phyloP scores from a whole-genome alignment of 805 yeast species.

The Saccharomycopsis guyanensis region DNA sequence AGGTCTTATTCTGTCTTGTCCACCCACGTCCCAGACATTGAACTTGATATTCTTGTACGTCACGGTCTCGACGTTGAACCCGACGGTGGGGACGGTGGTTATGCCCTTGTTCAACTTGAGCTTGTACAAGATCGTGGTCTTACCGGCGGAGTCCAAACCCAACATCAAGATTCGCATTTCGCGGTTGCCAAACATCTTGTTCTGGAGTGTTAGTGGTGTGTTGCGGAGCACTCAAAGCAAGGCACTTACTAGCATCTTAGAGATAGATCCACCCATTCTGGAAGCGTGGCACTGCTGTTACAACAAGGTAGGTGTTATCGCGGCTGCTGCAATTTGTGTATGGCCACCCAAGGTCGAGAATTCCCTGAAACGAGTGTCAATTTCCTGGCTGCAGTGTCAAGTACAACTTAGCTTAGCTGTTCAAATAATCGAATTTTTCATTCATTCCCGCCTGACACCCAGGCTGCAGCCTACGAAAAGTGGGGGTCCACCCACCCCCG shows the following conservation, averaged over 20 bases:
- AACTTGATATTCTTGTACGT: slow-evolving; percentile 74
- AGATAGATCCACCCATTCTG: slow-evolving; percentile 30
- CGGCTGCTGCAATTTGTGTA: too few species aligned
- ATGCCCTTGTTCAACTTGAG: slow-evolving; percentile 67
- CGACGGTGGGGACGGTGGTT: slow-evolving; percentile 87
- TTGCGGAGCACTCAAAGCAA: neutral
- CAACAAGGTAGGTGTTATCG: too few species aligned
- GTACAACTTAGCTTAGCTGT: neutral
- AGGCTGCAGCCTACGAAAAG: neutral
- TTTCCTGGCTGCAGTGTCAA: neutral
- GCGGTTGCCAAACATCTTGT: slow-evolving; percentile 44
- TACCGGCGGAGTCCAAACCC: slow-evolving; percentile 91
- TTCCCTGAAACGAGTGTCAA: neutral
- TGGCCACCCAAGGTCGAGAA: neutral
- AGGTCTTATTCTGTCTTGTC: slow-evolving; percentile 86
- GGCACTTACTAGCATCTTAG: slow-evolving; percentile 27
- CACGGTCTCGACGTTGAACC: slow-evolving; percentile 86
- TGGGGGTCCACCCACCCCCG: neutral
- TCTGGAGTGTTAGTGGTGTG: slow-evolving; percentile 25
- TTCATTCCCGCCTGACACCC: neutral
- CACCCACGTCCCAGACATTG: slow-evolving; percentile 95
- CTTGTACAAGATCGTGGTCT: slow-evolving; percentile 80
- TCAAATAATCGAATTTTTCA: neutral
- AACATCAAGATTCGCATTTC: slow-evolving; percentile 72
- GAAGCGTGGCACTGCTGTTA: too few species aligned